Conservation (phyloP, 2,329 filamentous ascomycete species). For the Cordyceps farinosa region DNA sequence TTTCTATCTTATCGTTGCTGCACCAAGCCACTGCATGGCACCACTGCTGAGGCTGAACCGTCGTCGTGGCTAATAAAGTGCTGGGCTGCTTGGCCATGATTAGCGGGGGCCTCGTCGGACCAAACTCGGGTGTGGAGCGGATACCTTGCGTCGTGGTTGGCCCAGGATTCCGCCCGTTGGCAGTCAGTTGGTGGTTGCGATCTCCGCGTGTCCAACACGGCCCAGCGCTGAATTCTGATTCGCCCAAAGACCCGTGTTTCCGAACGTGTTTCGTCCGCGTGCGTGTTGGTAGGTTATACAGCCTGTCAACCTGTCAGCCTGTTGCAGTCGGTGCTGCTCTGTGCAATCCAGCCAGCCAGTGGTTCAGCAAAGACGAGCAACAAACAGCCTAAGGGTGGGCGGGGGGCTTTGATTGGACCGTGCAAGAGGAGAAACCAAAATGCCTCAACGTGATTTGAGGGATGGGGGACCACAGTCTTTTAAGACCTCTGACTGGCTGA, state of each 20-base stretch:
- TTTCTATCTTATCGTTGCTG: neutral
- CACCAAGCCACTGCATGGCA: neutral
- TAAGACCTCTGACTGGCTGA: slow-evolving; percentile 50
- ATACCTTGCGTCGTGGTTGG: slow-evolving; percentile 1
- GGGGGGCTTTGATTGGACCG: slow-evolving; percentile 45
- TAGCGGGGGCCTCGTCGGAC: neutral
- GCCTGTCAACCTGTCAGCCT: neutral
- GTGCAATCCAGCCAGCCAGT: neutral
- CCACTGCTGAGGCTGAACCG: neutral
- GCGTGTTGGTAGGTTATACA: neutral
- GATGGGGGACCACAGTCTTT: slow-evolving; percentile 41
- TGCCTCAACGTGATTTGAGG: slow-evolving; percentile 52
- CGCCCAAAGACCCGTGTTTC: neutral
- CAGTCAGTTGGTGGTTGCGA: neutral
- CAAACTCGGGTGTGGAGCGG: slow-evolving; percentile 8
- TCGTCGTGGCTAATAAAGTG: no score
- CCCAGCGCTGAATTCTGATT: neutral
- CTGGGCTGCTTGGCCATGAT: neutral
- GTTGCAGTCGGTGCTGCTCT: slow-evolving; percentile 7
- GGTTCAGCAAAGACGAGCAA: slow-evolving; percentile 18
- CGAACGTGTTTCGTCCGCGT: neutral
- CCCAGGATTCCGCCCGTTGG: slow-evolving; percentile 11
- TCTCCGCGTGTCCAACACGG: neutral
- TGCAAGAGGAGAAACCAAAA: slow-evolving; percentile 37
- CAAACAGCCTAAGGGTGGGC: slow-evolving; percentile 15